Base-by-base conservation (phyloP, 805 yeast genomes). In the Pichia insulana region DNA sequence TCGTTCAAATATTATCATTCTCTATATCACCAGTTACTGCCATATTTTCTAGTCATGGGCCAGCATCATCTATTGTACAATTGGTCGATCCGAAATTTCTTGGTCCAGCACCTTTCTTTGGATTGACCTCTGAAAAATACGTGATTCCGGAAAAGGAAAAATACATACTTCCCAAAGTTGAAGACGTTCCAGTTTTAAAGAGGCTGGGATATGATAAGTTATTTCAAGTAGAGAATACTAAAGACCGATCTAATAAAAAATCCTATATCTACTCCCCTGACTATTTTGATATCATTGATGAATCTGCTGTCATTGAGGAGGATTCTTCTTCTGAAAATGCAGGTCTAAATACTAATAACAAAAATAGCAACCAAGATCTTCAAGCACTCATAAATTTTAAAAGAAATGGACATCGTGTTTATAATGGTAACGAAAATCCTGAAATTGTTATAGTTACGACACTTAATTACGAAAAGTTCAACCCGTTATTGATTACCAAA, bases 361-460 rank as follows among this genome's bases (percentile, higher is more conserved):
- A 65, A 28, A n/a, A n/a, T 28, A 12, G 4, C 13, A 28, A 28
- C 6, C 31, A 28, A 5, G 5, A 28, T 28, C 5, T n/a, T n/a
- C 31, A 28, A 34, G 81, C 78, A 7, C 75, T 73, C 44, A 26
- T 72, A 50, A 63, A 71, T 31, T 83, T 83, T 60, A 70, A 76
- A 47, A 76, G 76, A 43, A 84, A 78, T 50, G 88, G 85, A 35
- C 78, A 76, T 54, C 63, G 73, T 39, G 78, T 72, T 12, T 77
- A 56, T 56, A 65, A 59, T 40, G 55, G 57, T 22, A 56, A 52
- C 52, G 58, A 59, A 7, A 62, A 71, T 18, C 92, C 92, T 8
- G 81, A 80, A 42, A 69, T 83, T 19, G 78, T 89, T 17, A 58
- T 89, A 32, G 96, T 89, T 13, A 76, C 94, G 0, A 80, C 83